phyloP scores from a whole-genome alignment of 1,139 yeast genomes.

The Meyerozyma smithsonii region DNA sequence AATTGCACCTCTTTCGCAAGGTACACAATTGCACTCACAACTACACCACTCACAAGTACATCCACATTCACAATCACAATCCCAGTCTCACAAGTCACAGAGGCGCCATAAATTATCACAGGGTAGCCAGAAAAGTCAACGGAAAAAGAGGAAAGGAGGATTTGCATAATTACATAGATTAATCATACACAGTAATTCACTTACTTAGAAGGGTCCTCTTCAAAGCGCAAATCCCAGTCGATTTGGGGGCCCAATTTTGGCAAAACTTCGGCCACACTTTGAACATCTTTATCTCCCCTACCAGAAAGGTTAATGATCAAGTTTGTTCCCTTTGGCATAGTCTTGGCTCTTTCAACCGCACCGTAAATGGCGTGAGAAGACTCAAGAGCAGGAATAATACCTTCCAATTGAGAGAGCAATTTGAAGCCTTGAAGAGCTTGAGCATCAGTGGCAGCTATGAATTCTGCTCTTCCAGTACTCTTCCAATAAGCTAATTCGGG shows the following conservation, averaged over 20 bases:
- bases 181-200: not conserved
- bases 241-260: conserved; percentile 87
- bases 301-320: conserved; percentile 89
- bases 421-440: conserved; percentile 90
- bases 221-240: conserved; percentile 95
- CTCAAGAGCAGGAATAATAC: conserved; percentile 97
- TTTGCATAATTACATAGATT: conserved; percentile 8
- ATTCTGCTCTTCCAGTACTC: conserved; percentile 85
- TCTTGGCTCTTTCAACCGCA: conserved; percentile 84
- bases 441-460: conserved; percentile 89
- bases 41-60: not conserved
- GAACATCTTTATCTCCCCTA: conserved; percentile 99
- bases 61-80: too few relatives aligned
- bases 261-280: conserved; percentile 90
- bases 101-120: not conserved
- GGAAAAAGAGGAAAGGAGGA: conserved; percentile 14
- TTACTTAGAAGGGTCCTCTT: conserved; percentile 43
- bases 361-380: conserved; percentile 95
- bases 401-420: conserved; percentile 85
- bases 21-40: not conserved
- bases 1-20: not conserved
- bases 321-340: conserved; percentile 72
- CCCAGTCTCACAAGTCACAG: conserved; percentile 1
- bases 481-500: conserved; percentile 98
- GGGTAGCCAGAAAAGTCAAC: conserved; percentile 4